Evolutionary conservation across 2,329 filamentous ascomycete species (phyloP).

Genomic region (Hypomyces perniciosus): DNA sequence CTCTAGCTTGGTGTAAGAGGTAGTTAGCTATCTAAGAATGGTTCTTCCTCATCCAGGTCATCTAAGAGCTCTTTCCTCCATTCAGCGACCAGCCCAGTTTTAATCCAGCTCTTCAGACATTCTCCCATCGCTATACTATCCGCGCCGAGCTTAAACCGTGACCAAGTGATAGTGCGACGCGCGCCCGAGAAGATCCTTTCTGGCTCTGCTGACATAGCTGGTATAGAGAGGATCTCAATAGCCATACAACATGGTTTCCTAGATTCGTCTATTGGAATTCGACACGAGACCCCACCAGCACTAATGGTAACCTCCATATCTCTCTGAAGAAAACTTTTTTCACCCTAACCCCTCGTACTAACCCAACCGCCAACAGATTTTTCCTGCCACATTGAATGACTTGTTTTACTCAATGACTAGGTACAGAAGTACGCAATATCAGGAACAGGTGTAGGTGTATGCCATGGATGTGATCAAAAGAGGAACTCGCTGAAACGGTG

Average conservation of each 20-base stretch:
- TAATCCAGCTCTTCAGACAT: too few relatives aligned
- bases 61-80: too few relatives aligned
- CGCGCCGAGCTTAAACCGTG: too few relatives aligned
- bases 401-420: conserved; percentile 14
- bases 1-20: too few relatives aligned
- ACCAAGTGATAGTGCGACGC: too few relatives aligned
- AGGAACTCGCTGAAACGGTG: conserved; percentile 3
- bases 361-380: not conserved
- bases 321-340: not conserved
- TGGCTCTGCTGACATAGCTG: too few relatives aligned
- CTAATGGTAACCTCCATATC: conserved; percentile 3
- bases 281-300: not conserved
- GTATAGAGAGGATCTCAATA: too few relatives aligned
- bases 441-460: conserved; percentile 3
- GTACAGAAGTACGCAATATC: conserved; percentile 2
- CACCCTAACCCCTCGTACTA: not conserved
- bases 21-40: too few relatives aligned
- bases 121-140: too few relatives aligned
- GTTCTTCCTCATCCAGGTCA: too few relatives aligned
- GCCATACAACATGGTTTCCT: not conserved
- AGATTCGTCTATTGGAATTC: conserved; percentile 1
- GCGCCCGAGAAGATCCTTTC: too few relatives aligned
- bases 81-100: too few relatives aligned
- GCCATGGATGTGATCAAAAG: conserved; percentile 14
- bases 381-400: conserved; percentile 4